These are phyloP conservation scores for Carex scoparia DNA, from an alignment of 176 grass and related monocot species.

Conservation along the genomic window DNA sequence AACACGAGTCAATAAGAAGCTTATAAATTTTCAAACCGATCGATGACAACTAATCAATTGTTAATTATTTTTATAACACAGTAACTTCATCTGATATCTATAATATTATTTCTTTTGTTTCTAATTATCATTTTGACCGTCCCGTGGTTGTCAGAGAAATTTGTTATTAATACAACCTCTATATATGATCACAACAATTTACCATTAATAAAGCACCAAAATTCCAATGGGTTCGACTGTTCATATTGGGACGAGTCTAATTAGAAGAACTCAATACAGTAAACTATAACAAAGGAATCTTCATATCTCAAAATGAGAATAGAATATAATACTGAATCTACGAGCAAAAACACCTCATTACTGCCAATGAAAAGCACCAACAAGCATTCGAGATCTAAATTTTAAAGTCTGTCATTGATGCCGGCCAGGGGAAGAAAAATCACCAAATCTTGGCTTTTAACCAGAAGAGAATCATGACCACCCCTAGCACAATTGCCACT, in stretches of 20 bases:
- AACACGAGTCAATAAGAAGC: too few relatives aligned
- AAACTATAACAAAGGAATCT: conserved; percentile 18
- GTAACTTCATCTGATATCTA: too few relatives aligned
- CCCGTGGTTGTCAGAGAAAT: not conserved
- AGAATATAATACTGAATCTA: conserved; percentile 10
- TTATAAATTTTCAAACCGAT: too few relatives aligned
- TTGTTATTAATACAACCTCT: not conserved
- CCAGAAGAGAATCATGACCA: conserved; percentile 89
- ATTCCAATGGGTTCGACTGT: conserved; percentile 21
- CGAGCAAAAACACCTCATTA: conserved; percentile 8
- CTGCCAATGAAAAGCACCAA: conserved; percentile 2
- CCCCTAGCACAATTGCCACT: conserved; percentile 75
- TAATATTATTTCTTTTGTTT: not conserved
- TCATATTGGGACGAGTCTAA: conserved; percentile 1
- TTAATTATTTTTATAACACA: too few relatives aligned
- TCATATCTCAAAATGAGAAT: conserved; percentile 10
- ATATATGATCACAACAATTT: conserved; percentile 24
- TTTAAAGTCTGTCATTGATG: not conserved
- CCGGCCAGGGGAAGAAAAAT: conserved; percentile 16
- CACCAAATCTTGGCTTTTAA: conserved; percentile 87
- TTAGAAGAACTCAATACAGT: conserved; percentile 15
- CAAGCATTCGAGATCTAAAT: conserved; percentile 8
- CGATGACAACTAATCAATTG: too few relatives aligned
- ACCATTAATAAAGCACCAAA: conserved; percentile 14
- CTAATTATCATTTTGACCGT: not conserved